These are phyloP conservation scores for Pinus tabuliformis DNA, from an alignment of 75 land plant species.

Conservation along the genomic window DNA sequence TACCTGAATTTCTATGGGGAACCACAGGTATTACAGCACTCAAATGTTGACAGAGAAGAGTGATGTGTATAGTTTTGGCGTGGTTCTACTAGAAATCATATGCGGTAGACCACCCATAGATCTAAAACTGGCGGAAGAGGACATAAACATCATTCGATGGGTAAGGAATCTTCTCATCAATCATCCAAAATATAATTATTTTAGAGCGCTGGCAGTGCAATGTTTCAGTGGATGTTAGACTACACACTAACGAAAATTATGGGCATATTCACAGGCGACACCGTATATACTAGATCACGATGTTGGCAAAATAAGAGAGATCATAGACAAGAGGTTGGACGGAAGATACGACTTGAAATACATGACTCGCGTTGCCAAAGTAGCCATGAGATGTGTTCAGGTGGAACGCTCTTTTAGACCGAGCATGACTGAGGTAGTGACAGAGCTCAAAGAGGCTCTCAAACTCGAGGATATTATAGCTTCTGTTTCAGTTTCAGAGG, in stretches of 20 bases:
- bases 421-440: constrained; percentile 23
- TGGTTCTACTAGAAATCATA: constrained; percentile 9
- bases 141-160: background rate
- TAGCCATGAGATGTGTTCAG: constrained; percentile 25
- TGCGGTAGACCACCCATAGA: background rate
- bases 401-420: constrained; percentile 17
- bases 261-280: background rate
- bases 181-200: too few species aligned
- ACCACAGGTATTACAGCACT: constrained; percentile 7
- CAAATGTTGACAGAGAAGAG: constrained; percentile 12
- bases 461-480: constrained; percentile 6
- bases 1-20: background rate
- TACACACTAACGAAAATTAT: too few species aligned
- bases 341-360: constrained; percentile 9
- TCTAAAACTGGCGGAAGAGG: background rate
- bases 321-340: constrained; percentile 1
- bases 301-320: background rate
- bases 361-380: background rate
- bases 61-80: constrained; percentile 20
- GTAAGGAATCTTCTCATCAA: background rate
- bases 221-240: too few species aligned
- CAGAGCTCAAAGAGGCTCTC: constrained; percentile 18
- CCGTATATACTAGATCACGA: background rate
- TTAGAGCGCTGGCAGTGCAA: too few species aligned
- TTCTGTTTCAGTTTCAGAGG: too few species aligned